A percentile compares a stretch with the other conserved stretches of the same genome.
Evolutionary conservation across 106 monocot species (phyloP).

Genomic region (Alisma plantagoaquatica): DNA sequence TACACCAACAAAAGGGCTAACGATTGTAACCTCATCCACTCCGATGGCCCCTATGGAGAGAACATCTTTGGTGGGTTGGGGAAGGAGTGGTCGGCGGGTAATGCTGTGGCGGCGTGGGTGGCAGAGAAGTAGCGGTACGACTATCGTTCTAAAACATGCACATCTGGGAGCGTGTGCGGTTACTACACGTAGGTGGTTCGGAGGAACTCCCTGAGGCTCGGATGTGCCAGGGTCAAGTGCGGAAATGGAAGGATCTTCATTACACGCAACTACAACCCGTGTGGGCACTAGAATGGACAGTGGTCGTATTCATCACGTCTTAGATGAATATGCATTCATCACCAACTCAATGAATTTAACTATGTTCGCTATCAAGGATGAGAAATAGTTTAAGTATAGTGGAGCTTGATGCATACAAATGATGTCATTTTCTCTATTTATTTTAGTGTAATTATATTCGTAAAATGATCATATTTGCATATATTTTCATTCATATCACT

Average conservation of each 20-base stretch:
- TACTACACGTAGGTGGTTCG: constrained; percentile 56
- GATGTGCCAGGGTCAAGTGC: constrained; percentile 33
- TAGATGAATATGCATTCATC: neutral
- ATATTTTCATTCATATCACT: no score
- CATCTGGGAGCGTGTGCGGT: constrained; percentile 15
- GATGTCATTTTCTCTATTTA: no score
- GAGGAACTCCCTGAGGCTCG: constrained; percentile 24
- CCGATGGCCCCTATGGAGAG: constrained; percentile 33
- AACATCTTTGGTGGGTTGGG: constrained; percentile 44
- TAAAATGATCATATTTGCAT: no score
- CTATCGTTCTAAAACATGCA: constrained; percentile 28
- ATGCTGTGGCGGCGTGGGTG: constrained; percentile 27
- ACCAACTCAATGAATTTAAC: no score
- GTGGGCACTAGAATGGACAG: constrained; percentile 19
- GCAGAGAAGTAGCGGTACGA: constrained; percentile 33
- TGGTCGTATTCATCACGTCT: constrained; percentile 7
- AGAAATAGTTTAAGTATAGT: no score
- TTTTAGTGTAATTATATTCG: no score
- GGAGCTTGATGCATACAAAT: no score
- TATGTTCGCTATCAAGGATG: no score
- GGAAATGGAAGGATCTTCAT: constrained; percentile 16
- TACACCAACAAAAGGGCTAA: constrained; percentile 19
- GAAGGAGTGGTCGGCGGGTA: constrained; percentile 16
- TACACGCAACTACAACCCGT: constrained; percentile 27
- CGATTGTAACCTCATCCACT: constrained; percentile 37